A percentile compares a stretch with the other conserved stretches of the same genome.
Conservation (phyloP, 495 filamentous ascomycete species). For the Apiosordaria backusii region DNA sequence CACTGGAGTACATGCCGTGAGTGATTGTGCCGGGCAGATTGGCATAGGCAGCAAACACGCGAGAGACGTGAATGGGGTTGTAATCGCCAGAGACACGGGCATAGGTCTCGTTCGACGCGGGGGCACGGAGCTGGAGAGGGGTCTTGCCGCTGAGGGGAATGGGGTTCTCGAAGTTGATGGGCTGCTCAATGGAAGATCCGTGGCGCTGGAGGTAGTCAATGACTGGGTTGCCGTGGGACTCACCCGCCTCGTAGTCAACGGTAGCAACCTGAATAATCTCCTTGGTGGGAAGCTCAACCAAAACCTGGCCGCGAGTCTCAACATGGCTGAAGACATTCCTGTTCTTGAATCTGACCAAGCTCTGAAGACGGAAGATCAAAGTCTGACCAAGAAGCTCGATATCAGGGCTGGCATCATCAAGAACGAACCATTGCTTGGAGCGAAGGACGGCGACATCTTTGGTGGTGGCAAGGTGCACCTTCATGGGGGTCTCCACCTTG, state of each 20-base stretch:
- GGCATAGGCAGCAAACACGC: slow-evolving; percentile 92
- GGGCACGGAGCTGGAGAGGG: slow-evolving; percentile 78
- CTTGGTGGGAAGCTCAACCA: slow-evolving; percentile 94
- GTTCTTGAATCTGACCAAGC: slow-evolving; percentile 90
- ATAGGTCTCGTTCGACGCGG: slow-evolving; percentile 97
- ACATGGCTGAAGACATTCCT: slow-evolving; percentile 88
- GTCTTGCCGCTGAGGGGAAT: slow-evolving; percentile 94
- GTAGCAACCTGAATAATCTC: slow-evolving; percentile 94
- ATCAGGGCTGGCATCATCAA: slow-evolving; percentile 65
- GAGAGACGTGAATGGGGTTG: slow-evolving; percentile 97
- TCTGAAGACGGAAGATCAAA: slow-evolving; percentile 92
- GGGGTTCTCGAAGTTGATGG: slow-evolving; percentile 93
- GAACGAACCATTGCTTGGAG: slow-evolving; percentile 95
- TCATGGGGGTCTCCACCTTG: slow-evolving; percentile 92
- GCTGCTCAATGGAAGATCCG: slow-evolving; percentile 91
- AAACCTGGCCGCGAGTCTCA: slow-evolving; percentile 86
- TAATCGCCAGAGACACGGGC: slow-evolving; percentile 96
- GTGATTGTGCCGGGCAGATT: slow-evolving; percentile 95
- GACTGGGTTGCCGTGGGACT: slow-evolving; percentile 92
- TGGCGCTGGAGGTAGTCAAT: slow-evolving; percentile 93
- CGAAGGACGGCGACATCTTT: slow-evolving; percentile 91
- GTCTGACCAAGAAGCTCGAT: slow-evolving; percentile 86
- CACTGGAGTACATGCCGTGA: slow-evolving; percentile 98
- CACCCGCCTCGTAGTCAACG: slow-evolving; percentile 86
- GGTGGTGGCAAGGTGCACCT: slow-evolving; percentile 77